These are phyloP conservation scores for Prasinococcaceae sp. DNA, from an alignment of 139 green algal species.

Conservation along the genomic window DNA sequence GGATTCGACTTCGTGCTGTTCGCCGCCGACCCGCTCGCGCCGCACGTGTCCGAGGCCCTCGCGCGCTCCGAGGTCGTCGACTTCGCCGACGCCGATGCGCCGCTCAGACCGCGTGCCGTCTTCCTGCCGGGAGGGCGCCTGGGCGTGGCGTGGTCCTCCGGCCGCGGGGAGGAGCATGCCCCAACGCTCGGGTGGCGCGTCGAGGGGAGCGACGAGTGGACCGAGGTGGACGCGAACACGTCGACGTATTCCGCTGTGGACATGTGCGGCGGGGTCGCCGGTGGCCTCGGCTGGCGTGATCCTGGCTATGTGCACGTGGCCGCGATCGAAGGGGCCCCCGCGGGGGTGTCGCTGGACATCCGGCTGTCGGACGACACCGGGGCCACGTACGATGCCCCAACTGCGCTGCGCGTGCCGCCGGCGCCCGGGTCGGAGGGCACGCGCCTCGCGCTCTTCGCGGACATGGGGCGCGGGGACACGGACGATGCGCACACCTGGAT, in stretches of 20 bases:
- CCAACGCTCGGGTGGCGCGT: too few species aligned
- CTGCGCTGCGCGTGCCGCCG: neutral
- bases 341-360: neutral
- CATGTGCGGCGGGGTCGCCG: neutral
- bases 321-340: neutral
- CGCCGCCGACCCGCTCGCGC: neutral
- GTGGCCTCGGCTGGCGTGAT: neutral
- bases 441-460: slow-evolving; percentile 7
- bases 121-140: too few species aligned
- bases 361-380: neutral
- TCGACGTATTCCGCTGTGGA: too few species aligned
- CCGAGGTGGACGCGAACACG: too few species aligned
- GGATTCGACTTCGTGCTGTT: slow-evolving; percentile 12
- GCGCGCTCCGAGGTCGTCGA: neutral
- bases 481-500: slow-evolving; percentile 9
- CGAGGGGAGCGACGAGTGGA: neutral
- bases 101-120: neutral
- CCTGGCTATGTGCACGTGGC: neutral
- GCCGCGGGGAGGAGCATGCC: neutral
- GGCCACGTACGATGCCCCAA: neutral
- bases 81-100: neutral
- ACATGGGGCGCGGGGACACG: slow-evolving; percentile 3
- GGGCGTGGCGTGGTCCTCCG: too few species aligned
- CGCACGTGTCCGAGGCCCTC: neutral
- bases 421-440: too few species aligned